Base-by-base conservation (phyloP, 352 stramenopile genomes). In the Phytophthora pini region DNA sequence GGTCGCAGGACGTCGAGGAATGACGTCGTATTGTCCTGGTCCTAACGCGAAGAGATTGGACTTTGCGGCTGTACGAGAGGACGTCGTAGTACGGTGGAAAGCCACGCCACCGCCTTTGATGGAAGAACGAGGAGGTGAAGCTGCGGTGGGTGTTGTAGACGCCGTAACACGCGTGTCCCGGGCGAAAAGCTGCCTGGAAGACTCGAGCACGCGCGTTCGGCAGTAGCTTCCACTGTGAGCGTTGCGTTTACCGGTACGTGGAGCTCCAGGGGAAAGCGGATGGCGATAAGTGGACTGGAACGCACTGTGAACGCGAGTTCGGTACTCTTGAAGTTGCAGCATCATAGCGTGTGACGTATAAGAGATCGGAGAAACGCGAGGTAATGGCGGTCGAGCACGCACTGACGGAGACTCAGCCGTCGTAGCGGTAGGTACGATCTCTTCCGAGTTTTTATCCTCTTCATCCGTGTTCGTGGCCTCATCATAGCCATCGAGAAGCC, bases 291-390 rank as follows among this genome's bases (percentile, higher is more conserved):
- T 90, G 0, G 81, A 83, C 15, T 72, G 47, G 44, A 79, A 81
- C 0, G 77, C 81, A 26, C 43, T 68, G 10, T 63, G 68, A 11
- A 88, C 77, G 8, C 81, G 79, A 47, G 72, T 50, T 22, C 72
- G 72, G 55, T 90, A 88, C 51, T 87, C 77, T 39, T 86, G 77
- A 34, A 87, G 56, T 49, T 90, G 81, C 17, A 90, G 32, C 34
- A 88, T 70, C 77, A 84, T 88, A n/a, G 81, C 79, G 43, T 87
- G 76, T 0, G 79, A 87, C 15, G 78, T 78, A 54, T 85, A 80
- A 8, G 66, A 74, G 34, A 55, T 45, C 5, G 66, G 60, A 43
- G 60, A 45, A 27, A 57, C 22, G 10, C 56, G 65, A 24, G 65
- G 65, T 31, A 69, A 44, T 46, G 60, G 47, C 24, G 60, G 32